A percentile compares a stretch with the other conserved stretches of the same genome.
These are phyloP conservation scores for Fibroporia radiculosa DNA, from an alignment of 768 basidiomycete genomes.

Conservation along the genomic window DNA sequence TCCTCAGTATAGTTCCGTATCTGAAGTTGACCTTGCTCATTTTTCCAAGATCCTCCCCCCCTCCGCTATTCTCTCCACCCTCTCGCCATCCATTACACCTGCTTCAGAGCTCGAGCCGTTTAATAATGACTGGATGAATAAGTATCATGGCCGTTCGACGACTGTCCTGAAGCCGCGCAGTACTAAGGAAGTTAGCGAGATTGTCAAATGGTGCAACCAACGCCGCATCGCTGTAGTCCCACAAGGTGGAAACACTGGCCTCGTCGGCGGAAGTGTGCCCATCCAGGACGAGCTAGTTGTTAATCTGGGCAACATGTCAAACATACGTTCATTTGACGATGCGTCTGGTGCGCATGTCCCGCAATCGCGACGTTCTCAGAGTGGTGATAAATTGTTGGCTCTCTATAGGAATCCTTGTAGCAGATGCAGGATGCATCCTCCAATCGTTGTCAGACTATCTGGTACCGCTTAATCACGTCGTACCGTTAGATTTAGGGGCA, in stretches of 20 bases:
- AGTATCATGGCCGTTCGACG: conserved; percentile 78
- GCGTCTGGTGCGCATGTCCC: conserved; percentile 53
- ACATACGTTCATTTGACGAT: conserved; percentile 75
- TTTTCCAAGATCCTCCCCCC: conserved; percentile 59
- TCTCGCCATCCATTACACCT: conserved; percentile 40
- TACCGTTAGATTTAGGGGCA: conserved; percentile 93
- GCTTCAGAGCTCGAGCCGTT: conserved; percentile 63
- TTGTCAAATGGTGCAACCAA: conserved; percentile 81
- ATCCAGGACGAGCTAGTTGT: conserved; percentile 82
- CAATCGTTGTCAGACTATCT: conserved; percentile 84
- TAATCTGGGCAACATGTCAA: conserved; percentile 74
- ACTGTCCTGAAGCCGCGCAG: conserved; percentile 87
- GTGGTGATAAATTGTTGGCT: neutral
- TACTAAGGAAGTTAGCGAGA: conserved; percentile 79
- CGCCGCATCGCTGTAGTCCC: conserved; percentile 86
- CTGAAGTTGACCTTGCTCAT: conserved; percentile 52
- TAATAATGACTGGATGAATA: conserved; percentile 96
- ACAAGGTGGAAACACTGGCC: conserved; percentile 96
- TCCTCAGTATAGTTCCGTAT: conserved; percentile 31
- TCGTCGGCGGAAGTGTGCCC: conserved; percentile 94
- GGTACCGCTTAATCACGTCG: conserved; percentile 83
- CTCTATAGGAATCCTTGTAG: conserved; percentile 70
- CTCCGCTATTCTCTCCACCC: conserved; percentile 60
- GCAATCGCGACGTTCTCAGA: neutral
- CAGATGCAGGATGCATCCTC: conserved; percentile 92